Base-by-base conservation (phyloP, 129 eudicot genomes). In the Centella asiatica region DNA sequence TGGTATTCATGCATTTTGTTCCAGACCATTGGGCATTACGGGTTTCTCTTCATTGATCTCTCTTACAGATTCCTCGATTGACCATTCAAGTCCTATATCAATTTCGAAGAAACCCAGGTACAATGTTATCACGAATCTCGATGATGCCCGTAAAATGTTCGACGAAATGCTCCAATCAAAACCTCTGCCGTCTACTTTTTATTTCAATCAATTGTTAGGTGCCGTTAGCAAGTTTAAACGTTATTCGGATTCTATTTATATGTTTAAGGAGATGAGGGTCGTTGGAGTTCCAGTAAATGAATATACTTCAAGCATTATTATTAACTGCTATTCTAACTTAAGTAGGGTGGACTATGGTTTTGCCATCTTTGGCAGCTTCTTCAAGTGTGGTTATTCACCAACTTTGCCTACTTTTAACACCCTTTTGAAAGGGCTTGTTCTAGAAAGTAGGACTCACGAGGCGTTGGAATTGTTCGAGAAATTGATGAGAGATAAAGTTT, bases 271-370 rank as follows among this genome's bases (percentile, higher is more conserved):
- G 12, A 25, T 83, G 62, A 6, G 64, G 2, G 22, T 60, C 12
- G 12, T 46, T 6, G 70, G 53, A 18, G 23, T 64, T 9, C 65
- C 79, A 0, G 49, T 70, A 2, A 63, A 84, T 49, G 57, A 66
- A 4, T 72, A 28, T 68, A 71, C 71, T 44, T 36, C 78, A 67
- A 76, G n/a, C 60, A 81, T 81, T 34, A 68, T 70, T 0, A 75
- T 78, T 26, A 72, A 75, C 13, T 81, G 85, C 62, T 85, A 36
- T 20, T 78, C 76, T 26, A 69, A 47, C 34, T 44, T 78, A 42
- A 44, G 27, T n/a, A 44, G 62, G 11, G 67, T 67, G 18, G 74
- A 66, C 51, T 58, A 52, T 51, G 85, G 77, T 12, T 76, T 78
- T 42, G 72, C 81, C 6, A n/a, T 72, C 3, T 62, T 78, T 4